Evolutionary conservation across 345 rosid genomes (phyloP).

Genomic region (Salix udensis): DNA sequence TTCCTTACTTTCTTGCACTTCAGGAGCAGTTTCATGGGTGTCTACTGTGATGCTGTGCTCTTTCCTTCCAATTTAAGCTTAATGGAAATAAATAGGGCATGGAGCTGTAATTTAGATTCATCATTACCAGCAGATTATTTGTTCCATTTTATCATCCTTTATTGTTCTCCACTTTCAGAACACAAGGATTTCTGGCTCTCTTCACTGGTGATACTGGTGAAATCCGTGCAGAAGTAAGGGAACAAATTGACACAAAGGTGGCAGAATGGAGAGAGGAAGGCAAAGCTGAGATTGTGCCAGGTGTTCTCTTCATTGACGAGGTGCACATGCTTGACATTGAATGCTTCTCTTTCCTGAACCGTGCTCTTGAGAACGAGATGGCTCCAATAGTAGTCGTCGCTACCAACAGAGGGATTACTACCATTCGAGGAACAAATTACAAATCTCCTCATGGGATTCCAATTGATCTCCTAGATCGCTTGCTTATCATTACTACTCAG

Average conservation of each 20-base stretch:
- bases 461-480: conserved; percentile 87
- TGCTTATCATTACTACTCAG: conserved; percentile 75
- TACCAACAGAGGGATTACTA: conserved; percentile 84
- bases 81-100: neutral
- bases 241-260: conserved; percentile 88
- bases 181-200: conserved; percentile 92
- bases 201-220: conserved; percentile 97
- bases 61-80: neutral
- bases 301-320: conserved; percentile 94
- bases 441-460: conserved; percentile 97
- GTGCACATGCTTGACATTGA: conserved; percentile 98
- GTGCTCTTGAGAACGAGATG: conserved; percentile 96
- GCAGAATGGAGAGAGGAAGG: conserved; percentile 99
- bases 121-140: neutral
- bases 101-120: neutral
- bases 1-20: neutral
- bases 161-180: conserved; percentile 33
- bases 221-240: conserved; percentile 91
- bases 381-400: conserved; percentile 95
- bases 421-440: conserved; percentile 87
- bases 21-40: neutral
- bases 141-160: neutral
- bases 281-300: conserved; percentile 92
- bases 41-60: neutral
- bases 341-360: conserved; percentile 95